Conservation (phyloP, 106 monocot genomes). For the Vanilla planifolia region DNA sequence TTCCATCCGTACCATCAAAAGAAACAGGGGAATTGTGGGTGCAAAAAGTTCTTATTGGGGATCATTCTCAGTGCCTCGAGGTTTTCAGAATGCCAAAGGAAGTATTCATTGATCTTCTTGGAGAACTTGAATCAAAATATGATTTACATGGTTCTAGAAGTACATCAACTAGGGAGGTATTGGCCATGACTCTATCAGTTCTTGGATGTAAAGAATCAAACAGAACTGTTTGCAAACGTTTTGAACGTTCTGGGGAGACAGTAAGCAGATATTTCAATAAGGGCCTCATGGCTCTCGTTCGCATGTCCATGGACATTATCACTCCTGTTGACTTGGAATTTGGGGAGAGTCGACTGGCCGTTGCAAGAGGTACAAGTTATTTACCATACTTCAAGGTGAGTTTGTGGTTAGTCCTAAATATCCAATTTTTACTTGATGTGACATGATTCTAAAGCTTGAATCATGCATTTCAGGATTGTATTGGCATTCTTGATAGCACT, state of each 20-base stretch:
- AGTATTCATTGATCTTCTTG: not conserved
- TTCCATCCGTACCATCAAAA: conserved; percentile 2
- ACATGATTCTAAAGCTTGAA: not conserved
- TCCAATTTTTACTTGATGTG: not conserved
- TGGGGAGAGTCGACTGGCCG: not conserved
- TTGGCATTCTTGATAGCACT: conserved; percentile 7
- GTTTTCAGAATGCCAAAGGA: conserved; percentile 7
- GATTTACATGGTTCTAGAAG: conserved; percentile 3
- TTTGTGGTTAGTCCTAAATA: not conserved
- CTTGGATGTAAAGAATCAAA: conserved; percentile 5
- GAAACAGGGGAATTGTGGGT: conserved; percentile 3
- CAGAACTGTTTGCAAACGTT: conserved; percentile 3
- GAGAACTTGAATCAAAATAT: conserved; percentile 1
- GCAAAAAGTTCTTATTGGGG: not conserved
- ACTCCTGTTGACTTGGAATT: not conserved
- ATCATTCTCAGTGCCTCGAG: not conserved
- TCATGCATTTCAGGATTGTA: conserved; percentile 2
- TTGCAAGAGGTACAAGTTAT: not conserved
- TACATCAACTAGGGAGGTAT: not conserved
- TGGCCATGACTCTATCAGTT: conserved; percentile 5
- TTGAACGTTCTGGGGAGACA: conserved; percentile 8
- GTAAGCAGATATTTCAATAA: conserved; percentile 9
- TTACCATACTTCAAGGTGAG: conserved; percentile 8
- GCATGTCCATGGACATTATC: conserved; percentile 6
- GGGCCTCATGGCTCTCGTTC: not conserved